Evolutionary conservation across 78 protist genomes (phyloP).

Genomic region (Speleostelium caveatum): DNA sequence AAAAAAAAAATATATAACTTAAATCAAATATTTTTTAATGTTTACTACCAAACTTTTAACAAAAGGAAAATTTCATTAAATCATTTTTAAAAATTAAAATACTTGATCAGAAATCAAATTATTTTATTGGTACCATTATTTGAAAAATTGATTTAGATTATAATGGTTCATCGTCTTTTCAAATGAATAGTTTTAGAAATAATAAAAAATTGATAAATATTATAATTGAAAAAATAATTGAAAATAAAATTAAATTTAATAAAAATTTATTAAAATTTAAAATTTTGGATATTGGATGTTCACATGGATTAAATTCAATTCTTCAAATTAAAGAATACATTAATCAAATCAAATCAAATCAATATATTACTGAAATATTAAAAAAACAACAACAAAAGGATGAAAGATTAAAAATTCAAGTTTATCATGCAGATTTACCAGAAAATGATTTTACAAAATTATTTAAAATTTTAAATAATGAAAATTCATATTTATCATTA

Average conservation of each 20-base stretch:
- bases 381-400: not conserved
- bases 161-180: not conserved
- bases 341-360: no score
- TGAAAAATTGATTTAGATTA: not conserved
- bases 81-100: not conserved
- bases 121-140: no score
- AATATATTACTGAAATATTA: no score
- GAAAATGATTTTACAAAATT: not conserved
- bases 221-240: no score
- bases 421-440: slow-evolving; percentile 29
- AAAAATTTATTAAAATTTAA: not conserved
- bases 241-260: not conserved
- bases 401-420: not conserved
- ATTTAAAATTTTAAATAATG: not conserved
- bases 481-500: not conserved
- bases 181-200: not conserved
- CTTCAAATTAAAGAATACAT: not conserved
- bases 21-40: no score
- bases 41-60: no score
- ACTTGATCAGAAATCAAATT: no score
- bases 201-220: no score
- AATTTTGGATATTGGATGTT: slow-evolving; percentile 6
- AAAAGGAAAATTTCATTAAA: no score
- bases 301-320: slow-evolving; percentile 18
- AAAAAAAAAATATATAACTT: no score